A percentile compares a stretch with the other conserved stretches of the same genome.
Evolutionary conservation across 2,329 filamentous ascomycete species (phyloP).

Genomic region (Dendrostoma leiphaemia): DNA sequence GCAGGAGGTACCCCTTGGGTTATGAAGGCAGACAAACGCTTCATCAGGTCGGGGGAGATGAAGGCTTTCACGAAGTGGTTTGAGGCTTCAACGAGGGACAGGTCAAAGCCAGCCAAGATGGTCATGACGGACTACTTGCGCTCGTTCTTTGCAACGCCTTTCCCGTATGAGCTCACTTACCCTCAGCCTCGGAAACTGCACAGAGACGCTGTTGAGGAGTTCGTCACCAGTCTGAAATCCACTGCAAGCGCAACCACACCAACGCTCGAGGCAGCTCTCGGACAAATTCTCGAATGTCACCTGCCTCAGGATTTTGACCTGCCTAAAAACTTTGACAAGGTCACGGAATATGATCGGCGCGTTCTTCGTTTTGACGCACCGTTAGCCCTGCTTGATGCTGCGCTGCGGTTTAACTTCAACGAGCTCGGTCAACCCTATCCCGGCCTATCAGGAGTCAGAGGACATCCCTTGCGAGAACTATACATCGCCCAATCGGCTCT

Average conservation of each 20-base stretch:
- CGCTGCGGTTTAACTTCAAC: conserved; percentile 44
- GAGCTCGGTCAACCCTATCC: background rate
- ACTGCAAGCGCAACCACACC: background rate
- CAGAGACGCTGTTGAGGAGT: conserved; percentile 1
- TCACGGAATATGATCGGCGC: conserved; percentile 12
- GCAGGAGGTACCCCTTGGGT: conserved; percentile 6
- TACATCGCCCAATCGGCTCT: conserved; percentile 87
- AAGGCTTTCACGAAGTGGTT: conserved; percentile 15
- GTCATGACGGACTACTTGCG: conserved; percentile 4
- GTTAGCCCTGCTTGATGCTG: conserved; percentile 62
- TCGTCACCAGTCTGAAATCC: conserved; percentile 4
- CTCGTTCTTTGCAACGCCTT: background rate
- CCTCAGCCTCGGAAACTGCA: conserved; percentile 1
- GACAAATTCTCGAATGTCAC: background rate
- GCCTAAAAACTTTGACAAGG: no score
- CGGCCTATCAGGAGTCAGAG: no score
- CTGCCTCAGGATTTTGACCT: no score
- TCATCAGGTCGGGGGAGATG: background rate
- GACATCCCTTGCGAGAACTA: conserved; percentile 41
- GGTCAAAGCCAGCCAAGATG: background rate
- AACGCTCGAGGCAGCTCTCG: background rate
- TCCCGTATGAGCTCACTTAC: conserved; percentile 18
- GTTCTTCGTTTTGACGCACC: conserved; percentile 60
- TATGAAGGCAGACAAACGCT: conserved; percentile 2
- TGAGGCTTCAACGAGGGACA: background rate